Evolutionary conservation across 1,284 basidiomycete species (phyloP).

Genomic region (Sparassis latifolia): DNA sequence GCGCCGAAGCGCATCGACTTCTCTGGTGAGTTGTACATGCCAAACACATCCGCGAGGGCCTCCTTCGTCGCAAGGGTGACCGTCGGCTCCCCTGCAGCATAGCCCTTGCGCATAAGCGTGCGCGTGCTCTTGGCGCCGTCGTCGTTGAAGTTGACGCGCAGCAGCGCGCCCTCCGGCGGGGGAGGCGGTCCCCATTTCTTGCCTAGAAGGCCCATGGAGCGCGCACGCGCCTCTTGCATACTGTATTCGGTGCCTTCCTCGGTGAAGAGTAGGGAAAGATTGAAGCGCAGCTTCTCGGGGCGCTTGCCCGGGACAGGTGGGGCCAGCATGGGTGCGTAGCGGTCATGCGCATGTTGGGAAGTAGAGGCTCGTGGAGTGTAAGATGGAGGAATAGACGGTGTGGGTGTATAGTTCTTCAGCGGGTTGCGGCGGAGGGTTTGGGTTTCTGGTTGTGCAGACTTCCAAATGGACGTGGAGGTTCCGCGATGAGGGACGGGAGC

Average conservation of each 20-base stretch:
- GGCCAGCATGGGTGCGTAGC: conserved; percentile 63
- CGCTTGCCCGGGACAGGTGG: conserved; percentile 61
- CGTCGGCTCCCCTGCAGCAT: conserved; percentile 39
- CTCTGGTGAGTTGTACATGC: conserved; percentile 87
- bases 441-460: conserved; percentile 25
- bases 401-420: conserved; percentile 40
- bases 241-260: conserved; percentile 65
- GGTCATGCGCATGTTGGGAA: conserved; percentile 24
- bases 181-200: conserved; percentile 76
- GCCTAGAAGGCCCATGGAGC: conserved; percentile 69
- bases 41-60: conserved; percentile 88
- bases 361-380: conserved; percentile 2
- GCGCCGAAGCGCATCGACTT: conserved; percentile 52
- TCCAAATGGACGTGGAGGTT: conserved; percentile 18
- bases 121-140: conserved; percentile 37
- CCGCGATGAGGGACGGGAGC: conserved; percentile 19
- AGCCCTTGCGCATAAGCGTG: conserved; percentile 25
- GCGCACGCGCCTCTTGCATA: conserved; percentile 68
- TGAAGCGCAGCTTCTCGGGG: conserved; percentile 62
- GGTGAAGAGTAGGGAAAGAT: conserved; percentile 61
- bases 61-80: conserved; percentile 86
- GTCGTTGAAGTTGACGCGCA: conserved; percentile 46
- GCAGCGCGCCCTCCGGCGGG: conserved; percentile 28
- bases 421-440: conserved; percentile 47
- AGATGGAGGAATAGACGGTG: conserved; percentile 26